These are phyloP conservation scores for Agrocybe praecox DNA, from an alignment of 768 basidiomycete genomes.

Conservation along the genomic window DNA sequence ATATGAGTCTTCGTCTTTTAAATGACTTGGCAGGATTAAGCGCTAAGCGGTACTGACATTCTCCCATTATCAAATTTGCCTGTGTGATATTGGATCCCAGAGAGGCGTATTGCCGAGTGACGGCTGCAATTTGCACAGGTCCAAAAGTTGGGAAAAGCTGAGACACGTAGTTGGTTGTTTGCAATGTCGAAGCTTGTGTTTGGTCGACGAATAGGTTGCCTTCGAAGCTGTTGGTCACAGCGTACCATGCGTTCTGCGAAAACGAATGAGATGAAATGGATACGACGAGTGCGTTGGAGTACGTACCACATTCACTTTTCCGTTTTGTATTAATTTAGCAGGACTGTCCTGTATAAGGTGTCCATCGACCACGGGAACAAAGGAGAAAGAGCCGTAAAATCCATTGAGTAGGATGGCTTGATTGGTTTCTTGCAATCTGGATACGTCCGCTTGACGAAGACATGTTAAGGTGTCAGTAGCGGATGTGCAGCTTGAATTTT, in stretches of 20 bases:
- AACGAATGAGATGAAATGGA: no score
- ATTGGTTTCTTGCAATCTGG: slow-evolving; percentile 35
- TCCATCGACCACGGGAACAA: slow-evolving; percentile 51
- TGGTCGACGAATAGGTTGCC: slow-evolving; percentile 41
- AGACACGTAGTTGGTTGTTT: slow-evolving; percentile 32
- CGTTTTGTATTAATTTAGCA: slow-evolving; percentile 34
- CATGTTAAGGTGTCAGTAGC: slow-evolving; percentile 37
- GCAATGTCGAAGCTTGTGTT: slow-evolving; percentile 25
- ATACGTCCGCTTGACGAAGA: slow-evolving; percentile 34
- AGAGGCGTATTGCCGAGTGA: slow-evolving; percentile 29
- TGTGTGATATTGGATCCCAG: slow-evolving; percentile 37
- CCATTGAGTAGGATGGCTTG: slow-evolving; percentile 25
- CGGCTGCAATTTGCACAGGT: slow-evolving; percentile 22
- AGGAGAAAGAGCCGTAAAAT: slow-evolving; percentile 41
- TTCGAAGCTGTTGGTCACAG: slow-evolving; percentile 42
- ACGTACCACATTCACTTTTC: slow-evolving; percentile 13
- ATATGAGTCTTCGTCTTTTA: background rate
- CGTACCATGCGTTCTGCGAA: slow-evolving; percentile 31
- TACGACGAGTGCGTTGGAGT: no score
- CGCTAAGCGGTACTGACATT: no score
- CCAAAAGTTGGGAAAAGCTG: slow-evolving; percentile 42
- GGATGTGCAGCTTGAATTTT: slow-evolving; percentile 32
- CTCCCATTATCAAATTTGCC: slow-evolving; percentile 38
- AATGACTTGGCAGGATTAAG: background rate
- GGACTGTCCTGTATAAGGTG: slow-evolving; percentile 45